Percentiles rank a stretch among this genome's conserved stretches.
Conservation (phyloP, 768 basidiomycete genomes). For the Termitomyces sp. region DNA sequence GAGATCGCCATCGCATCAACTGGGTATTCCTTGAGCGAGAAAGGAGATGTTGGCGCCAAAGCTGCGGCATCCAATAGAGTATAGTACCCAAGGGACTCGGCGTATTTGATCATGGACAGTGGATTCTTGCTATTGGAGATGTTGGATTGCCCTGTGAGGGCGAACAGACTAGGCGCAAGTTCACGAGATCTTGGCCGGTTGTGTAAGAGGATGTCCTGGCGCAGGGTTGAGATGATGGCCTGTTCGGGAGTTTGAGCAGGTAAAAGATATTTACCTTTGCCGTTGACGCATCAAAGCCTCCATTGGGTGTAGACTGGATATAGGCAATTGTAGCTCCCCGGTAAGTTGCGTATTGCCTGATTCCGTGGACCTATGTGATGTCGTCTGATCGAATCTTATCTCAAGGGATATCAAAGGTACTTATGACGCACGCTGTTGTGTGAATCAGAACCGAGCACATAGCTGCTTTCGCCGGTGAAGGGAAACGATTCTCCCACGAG, state of each 20-base stretch:
- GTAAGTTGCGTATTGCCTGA: constrained; percentile 63
- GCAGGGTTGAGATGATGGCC: constrained; percentile 21
- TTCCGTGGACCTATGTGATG: constrained; percentile 59
- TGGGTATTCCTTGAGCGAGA: constrained; percentile 61
- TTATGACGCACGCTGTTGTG: constrained; percentile 66
- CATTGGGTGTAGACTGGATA: constrained; percentile 57
- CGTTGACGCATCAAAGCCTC: constrained; percentile 56
- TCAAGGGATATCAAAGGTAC: not conserved
- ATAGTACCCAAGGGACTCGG: constrained; percentile 64
- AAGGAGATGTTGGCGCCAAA: constrained; percentile 65
- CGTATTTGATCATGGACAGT: constrained; percentile 60
- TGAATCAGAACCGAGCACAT: constrained; percentile 72
- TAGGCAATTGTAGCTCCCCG: constrained; percentile 60
- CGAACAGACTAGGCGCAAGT: constrained; percentile 59
- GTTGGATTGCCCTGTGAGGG: constrained; percentile 79
- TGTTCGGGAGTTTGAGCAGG: not conserved
- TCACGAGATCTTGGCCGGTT: constrained; percentile 43
- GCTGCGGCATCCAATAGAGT: constrained; percentile 84
- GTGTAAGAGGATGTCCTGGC: constrained; percentile 52
- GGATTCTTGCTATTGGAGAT: constrained; percentile 73
- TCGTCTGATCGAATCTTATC: not conserved
- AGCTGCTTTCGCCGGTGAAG: constrained; percentile 53
- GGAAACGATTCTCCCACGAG: constrained; percentile 81
- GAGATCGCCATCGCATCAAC: constrained; percentile 83
- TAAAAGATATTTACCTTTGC: constrained; percentile 49